Base-by-base conservation (phyloP, 2,329 filamentous ascomycete genomes). In the Aspergillus quadricinctus region DNA sequence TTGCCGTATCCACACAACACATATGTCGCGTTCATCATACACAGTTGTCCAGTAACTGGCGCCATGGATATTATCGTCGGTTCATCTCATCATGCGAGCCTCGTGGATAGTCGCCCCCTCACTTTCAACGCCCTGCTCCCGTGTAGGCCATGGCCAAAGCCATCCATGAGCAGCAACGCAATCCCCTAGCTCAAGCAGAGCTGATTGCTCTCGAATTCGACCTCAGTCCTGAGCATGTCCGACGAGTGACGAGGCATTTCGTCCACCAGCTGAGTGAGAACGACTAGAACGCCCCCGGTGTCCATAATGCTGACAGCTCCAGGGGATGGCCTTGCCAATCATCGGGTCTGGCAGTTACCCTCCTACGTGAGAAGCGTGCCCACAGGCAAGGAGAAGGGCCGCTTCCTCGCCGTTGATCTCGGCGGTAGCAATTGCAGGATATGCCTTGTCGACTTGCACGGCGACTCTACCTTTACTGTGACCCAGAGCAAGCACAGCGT, bases 351-450 rank as follows among this genome's bases (percentile, higher is more conserved):
- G 59, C 62, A 64, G 29, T 40, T 64, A 35, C 62, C 61, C 3
- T 50, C 59, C 49, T 64, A 61, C 31, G 50, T 64, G 7, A 54
- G 23, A 48, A 59, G 48, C 9, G 53, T 64, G 7, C 61, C 62
- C 7, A 62, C 55, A 6, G 62, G 62, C 9, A 21, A 43, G 9
- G 62, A 64, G 49, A 60, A 50, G 35, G 62, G 62, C 19, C 53
- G 48, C 9, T 62, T 62, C 48, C 49, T 65, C 4, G 63, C 61
- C 2, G 58, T 65, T 17, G 63, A 65, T 41, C 60, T 65, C 14
- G 63, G 63, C 2, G 63, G 63, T 17, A 64, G 57, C 23, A 65
- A 65, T 40, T 65, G 60, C 48, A 55, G 63, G 25, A 59, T 65
- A 45, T 60, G 63, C 21, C 55, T 61, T n/a, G 61, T 62, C 41